Evolutionary conservation across 192 early-diverging fungal species (phyloP).

Genomic region (Ambispora gerdemannii): DNA sequence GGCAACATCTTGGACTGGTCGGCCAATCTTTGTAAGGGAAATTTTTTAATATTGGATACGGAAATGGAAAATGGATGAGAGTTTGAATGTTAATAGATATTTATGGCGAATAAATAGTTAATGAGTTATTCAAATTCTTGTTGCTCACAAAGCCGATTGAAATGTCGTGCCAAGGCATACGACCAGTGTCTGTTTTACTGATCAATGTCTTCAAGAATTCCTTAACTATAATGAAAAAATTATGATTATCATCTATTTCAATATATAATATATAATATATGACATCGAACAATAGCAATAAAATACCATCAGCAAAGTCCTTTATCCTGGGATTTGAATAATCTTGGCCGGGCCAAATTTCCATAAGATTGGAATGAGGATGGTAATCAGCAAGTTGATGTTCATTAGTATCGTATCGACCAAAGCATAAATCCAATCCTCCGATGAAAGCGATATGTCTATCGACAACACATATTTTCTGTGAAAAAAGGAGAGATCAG

Average conservation of each 20-base stretch:
- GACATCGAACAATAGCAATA: neutral
- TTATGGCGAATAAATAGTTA: no score
- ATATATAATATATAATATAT: neutral
- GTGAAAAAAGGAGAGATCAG: neutral
- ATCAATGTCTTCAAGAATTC: slow-evolving; percentile 30
- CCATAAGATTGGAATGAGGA: slow-evolving; percentile 39
- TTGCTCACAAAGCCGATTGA: slow-evolving; percentile 61
- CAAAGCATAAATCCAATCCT: slow-evolving; percentile 78
- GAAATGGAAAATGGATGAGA: neutral
- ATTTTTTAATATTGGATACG: neutral
- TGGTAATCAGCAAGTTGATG: slow-evolving; percentile 76
- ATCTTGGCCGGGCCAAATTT: slow-evolving; percentile 74
- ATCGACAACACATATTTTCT: slow-evolving; percentile 68
- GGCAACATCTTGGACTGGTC: slow-evolving; percentile 78
- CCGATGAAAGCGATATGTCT: slow-evolving; percentile 75
- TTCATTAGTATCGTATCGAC: slow-evolving; percentile 77
- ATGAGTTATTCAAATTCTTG: no score
- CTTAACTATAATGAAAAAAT: neutral
- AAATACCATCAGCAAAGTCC: slow-evolving; percentile 60
- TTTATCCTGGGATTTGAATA: slow-evolving; percentile 86
- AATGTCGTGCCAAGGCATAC: slow-evolving; percentile 94
- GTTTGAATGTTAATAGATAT: neutral
- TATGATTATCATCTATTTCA: neutral
- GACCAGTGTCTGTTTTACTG: slow-evolving; percentile 46
- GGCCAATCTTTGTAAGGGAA: slow-evolving; percentile 58